phyloP scores from a whole-genome alignment of 208 protist species.

The Trypanosoma cruzi region DNA sequence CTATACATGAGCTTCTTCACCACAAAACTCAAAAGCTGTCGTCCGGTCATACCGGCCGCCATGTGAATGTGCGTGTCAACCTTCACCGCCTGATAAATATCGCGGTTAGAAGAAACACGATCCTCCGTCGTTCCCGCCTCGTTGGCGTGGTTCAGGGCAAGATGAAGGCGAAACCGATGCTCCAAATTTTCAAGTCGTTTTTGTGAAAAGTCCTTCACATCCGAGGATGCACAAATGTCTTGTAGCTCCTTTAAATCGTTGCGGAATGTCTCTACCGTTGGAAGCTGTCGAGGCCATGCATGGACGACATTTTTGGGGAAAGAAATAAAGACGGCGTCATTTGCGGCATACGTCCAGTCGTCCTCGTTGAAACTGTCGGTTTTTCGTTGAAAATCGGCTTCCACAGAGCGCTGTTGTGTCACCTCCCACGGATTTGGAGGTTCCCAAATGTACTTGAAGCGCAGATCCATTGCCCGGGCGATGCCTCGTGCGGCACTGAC shows the following conservation, averaged over 20 bases:
- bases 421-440: conserved; percentile 78
- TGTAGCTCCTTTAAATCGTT: conserved; percentile 75
- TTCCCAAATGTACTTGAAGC: conserved; percentile 81
- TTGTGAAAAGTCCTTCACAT: conserved; percentile 94
- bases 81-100: conserved; percentile 96
- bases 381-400: conserved; percentile 85
- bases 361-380: conserved; percentile 90
- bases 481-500: conserved; percentile 48
- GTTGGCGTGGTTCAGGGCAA: conserved; percentile 92
- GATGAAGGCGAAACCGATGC: conserved; percentile 94
- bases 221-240: conserved; percentile 63
- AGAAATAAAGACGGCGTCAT: conserved; percentile 89
- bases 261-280: conserved; percentile 79
- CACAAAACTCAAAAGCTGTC: conserved; percentile 95
- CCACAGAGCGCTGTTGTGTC: conserved; percentile 59
- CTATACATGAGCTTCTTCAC: conserved; percentile 91
- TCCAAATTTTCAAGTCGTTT: conserved; percentile 92
- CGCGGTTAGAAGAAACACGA: conserved; percentile 85
- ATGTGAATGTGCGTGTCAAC: conserved; percentile 98
- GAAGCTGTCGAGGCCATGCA: conserved; percentile 81
- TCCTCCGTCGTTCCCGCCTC: conserved; percentile 90
- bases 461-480: conserved; percentile 71
- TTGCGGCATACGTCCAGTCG: conserved; percentile 87
- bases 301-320: conserved; percentile 75
- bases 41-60: conserved; percentile 94